Base-by-base conservation (phyloP, 495 filamentous ascomycete species). In the Trichocladium uniseriatum region DNA sequence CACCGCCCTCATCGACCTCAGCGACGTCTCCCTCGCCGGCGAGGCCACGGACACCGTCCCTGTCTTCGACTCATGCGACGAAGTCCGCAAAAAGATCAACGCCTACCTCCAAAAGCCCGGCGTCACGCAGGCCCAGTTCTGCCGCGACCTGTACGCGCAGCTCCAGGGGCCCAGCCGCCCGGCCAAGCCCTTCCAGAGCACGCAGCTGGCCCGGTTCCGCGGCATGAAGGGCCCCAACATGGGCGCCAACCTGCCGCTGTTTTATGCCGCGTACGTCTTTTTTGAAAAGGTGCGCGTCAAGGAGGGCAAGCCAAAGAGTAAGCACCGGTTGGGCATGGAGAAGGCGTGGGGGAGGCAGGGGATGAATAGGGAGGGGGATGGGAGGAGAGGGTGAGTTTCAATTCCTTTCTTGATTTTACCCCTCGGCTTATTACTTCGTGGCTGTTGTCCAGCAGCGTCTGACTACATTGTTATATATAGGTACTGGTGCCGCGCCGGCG, bases 241-340 rank as follows among this genome's bases (percentile, higher is more conserved):
- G 4, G 75, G 79, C 1, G 70, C 68, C 10, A 73, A 60, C 20
- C 39, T 41, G 8, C 27, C 24, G 0, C 64, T 73, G 5, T 80
- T 69, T 54, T 79, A 79, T 45, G 71, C 68, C 13, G 67, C 66
- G 2, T 81, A 81, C 57, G 68, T 72, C 18, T 78, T 65, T 39
- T 81, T 82, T 45, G 79, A 83, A 65, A 84, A 83, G 69, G 41
- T 79, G 48, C 62, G 78, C 29, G 61, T 81, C 29, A 66, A 68
- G 37, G 66, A 78, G 55, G 68, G 68, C 13, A 79, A 78, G 67
- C 64, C 71, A 15, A 83, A 80, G 69, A 70, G 57, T 6, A 69
- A 72, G 48, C 65, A 71, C 38, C 59, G 79, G 13, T 31, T 67
- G 55, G 70, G 70, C 5, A 80, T 79, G 73, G 79, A 82, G 60